A percentile compares a stretch with the other conserved stretches of the same genome.
phyloP scores from a whole-genome alignment of 75 land plant species.

The Sequoia sempervirens region DNA sequence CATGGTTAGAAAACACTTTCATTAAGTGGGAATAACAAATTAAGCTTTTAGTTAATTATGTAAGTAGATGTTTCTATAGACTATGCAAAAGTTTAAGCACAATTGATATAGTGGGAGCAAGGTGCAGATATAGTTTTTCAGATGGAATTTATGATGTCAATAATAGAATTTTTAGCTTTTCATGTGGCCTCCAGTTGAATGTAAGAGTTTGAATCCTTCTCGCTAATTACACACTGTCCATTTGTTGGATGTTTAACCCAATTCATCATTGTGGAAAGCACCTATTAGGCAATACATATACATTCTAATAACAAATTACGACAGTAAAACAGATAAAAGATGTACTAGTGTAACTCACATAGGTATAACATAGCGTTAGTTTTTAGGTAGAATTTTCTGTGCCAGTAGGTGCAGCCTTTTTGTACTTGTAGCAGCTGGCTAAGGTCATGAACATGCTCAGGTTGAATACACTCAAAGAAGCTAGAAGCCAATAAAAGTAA shows the following conservation, averaged over 20 bases:
- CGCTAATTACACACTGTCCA: neutral
- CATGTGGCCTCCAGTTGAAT: neutral
- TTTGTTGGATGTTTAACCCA: neutral
- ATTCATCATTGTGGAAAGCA: neutral
- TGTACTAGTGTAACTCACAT: neutral
- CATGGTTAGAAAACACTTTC: too few relatives aligned
- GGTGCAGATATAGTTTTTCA: neutral
- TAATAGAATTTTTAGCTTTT: too few relatives aligned
- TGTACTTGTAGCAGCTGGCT: conserved; percentile 6
- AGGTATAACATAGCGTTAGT: neutral
- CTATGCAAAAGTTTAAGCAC: neutral
- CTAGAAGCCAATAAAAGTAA: conserved; percentile 46
- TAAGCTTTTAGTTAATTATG: too few relatives aligned
- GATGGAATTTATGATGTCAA: neutral
- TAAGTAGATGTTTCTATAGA: neutral
- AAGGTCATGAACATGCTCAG: conserved; percentile 23
- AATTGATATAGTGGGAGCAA: neutral
- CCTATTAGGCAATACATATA: neutral
- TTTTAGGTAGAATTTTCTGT: neutral
- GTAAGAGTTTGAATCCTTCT: neutral
- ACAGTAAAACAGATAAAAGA: neutral
- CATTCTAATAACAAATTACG: neutral
- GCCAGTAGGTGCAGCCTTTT: neutral
- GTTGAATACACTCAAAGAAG: conserved; percentile 23
- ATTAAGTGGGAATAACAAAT: too few relatives aligned